Conservation (phyloP, 768 basidiomycete genomes). For the Mycena galopus region DNA sequence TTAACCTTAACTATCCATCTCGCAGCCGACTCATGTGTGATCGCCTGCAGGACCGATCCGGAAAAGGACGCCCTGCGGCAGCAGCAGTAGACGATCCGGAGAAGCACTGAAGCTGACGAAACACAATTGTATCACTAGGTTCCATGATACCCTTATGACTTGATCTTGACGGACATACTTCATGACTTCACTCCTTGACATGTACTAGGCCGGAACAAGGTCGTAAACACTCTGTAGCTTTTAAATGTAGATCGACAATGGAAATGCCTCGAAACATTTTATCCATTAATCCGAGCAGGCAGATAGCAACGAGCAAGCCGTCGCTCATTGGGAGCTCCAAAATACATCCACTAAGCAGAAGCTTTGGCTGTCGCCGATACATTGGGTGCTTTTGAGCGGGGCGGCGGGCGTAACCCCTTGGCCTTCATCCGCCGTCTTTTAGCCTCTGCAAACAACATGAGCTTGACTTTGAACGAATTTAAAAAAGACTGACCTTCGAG, state of each 20-base stretch:
- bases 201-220: conserved; percentile 2
- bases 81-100: conserved; percentile 29
- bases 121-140: conserved; percentile 21
- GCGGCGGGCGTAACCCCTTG: conserved; percentile 77
- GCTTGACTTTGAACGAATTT: background rate
- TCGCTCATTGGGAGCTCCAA: background rate
- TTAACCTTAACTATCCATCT: conserved; percentile 11
- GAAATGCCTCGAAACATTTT: background rate
- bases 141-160: conserved; percentile 31
- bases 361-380: conserved; percentile 43
- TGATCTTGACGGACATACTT: conserved; percentile 11
- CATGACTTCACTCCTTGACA: conserved; percentile 1
- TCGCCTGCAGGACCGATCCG: background rate
- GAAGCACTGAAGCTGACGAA: conserved; percentile 17
- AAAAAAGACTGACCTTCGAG: conserved; percentile 76
- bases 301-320: too few species aligned
- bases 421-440: conserved; percentile 83
- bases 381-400: conserved; percentile 56
- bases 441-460: conserved; percentile 62
- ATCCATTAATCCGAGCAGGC: background rate
- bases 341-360: conserved; percentile 31
- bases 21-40: conserved; percentile 2
- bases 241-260: background rate
- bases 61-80: too few species aligned
- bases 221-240: background rate